Evolutionary conservation across 768 basidiomycete genomes (phyloP).

Genomic region (Leccinum aurantiacum): DNA sequence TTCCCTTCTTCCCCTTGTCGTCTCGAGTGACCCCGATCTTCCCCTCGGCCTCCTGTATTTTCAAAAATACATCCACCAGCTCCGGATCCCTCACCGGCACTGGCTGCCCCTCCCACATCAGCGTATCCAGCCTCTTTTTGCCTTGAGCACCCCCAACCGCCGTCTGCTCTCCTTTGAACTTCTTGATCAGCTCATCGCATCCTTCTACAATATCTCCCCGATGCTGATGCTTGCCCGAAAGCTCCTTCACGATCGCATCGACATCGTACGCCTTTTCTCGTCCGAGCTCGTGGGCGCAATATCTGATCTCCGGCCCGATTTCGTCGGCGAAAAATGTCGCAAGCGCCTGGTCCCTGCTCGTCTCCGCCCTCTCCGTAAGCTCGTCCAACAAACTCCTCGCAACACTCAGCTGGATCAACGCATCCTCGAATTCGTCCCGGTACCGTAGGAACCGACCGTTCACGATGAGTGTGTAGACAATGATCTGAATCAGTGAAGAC

Average conservation of each 20-base stretch:
- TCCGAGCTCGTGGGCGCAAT: constrained; percentile 89
- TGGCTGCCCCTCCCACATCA: constrained; percentile 79
- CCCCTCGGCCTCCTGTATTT: constrained; percentile 75
- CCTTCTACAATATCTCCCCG: constrained; percentile 62
- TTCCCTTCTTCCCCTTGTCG: constrained; percentile 35
- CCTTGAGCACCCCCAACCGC: constrained; percentile 37
- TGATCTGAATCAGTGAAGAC: constrained; percentile 63
- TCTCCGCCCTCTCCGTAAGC: constrained; percentile 59
- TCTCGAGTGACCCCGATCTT: constrained; percentile 46
- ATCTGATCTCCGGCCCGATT: constrained; percentile 86
- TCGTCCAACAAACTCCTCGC: constrained; percentile 73
- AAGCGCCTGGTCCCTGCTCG: constrained; percentile 84
- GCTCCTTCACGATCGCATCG: constrained; percentile 66
- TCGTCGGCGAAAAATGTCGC: constrained; percentile 83
- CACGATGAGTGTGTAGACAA: constrained; percentile 75
- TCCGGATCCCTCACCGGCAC: constrained; percentile 90
- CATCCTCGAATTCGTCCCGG: constrained; percentile 72
- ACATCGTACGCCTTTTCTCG: constrained; percentile 77
- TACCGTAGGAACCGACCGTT: constrained; percentile 83
- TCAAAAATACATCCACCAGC: constrained; percentile 81
- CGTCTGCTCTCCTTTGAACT: constrained; percentile 46
- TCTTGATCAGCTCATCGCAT: constrained; percentile 53
- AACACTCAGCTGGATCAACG: constrained; percentile 72
- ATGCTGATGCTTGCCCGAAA: constrained; percentile 56
- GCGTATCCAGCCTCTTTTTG: constrained; percentile 54